Percentiles rank a stretch among this genome's conserved stretches.
Evolutionary conservation across 768 basidiomycete genomes (phyloP).

Genomic region (Hygrophoropsis aurantiaca): DNA sequence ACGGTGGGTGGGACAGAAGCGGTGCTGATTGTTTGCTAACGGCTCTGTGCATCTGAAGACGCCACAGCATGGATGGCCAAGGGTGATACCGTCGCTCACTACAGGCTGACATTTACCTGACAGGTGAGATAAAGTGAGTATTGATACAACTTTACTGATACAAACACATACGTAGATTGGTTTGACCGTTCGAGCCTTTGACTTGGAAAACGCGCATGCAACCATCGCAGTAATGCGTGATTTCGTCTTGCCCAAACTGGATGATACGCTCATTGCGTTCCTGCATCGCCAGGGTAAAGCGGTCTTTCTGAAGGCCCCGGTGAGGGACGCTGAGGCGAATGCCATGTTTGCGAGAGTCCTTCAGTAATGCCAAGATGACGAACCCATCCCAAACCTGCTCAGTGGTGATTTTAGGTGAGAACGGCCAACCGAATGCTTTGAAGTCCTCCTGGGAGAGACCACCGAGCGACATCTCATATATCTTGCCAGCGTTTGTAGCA

Average conservation of each 20-base stretch:
- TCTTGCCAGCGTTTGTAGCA: too few relatives aligned
- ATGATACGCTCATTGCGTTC: conserved; percentile 22
- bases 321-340: conserved; percentile 20
- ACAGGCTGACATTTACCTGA: too few relatives aligned
- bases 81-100: conserved; percentile 18
- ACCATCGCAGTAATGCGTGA: conserved; percentile 25
- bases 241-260: conserved; percentile 24
- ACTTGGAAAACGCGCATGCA: conserved; percentile 19
- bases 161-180: too few relatives aligned
- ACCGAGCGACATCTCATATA: neutral
- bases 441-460: neutral
- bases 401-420: conserved; percentile 6
- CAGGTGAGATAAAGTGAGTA: too few relatives aligned
- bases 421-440: conserved; percentile 1
- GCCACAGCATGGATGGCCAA: conserved; percentile 17
- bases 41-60: conserved; percentile 6
- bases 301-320: conserved; percentile 18
- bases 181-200: conserved; percentile 8
- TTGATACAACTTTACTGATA: too few relatives aligned
- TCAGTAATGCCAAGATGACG: conserved; percentile 20
- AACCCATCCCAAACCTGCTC: conserved; percentile 25
- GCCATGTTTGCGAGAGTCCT: conserved; percentile 11
- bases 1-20: conserved; percentile 14
- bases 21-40: conserved; percentile 12
- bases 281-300: conserved; percentile 21